Evolutionary conservation across 257 asterid species (phyloP), one percentile per base, ranked within the genome.

Genomic region (Mentha longifolia): DNA sequence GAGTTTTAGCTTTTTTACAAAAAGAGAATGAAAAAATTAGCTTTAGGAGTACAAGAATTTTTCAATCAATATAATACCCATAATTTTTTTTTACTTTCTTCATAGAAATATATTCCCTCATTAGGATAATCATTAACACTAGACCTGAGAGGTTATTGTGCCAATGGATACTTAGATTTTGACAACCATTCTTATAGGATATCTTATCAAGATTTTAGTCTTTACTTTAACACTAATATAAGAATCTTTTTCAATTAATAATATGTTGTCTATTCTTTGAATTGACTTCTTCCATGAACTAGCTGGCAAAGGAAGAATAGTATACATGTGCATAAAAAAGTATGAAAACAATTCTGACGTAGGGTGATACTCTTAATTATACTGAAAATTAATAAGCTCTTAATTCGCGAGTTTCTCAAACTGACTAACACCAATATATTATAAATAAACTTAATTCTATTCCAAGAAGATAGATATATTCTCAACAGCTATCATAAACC

Each of bases 391-490:
- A 19, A 52, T 52, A 22, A 1, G 15, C 7, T 55, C 8, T 25
- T 2, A 28, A 35, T 59, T 20, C 16, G 6, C 17, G 15, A 33
- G 12, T 60, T 60, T n/a, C 5, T 9, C 3, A 60, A 60, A 28
- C 31, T 31, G 42, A 58, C 19, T 4, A 16, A 37, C 49, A 12
- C 50, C n/a, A 16, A 61, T 10, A 37, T 37, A 16, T 39, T 10
- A 37, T 37, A 61, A 35, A 16, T 61, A 15, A 9, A 61, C 65
- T 30, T n/a, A 14, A 14, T 9, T 35, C 17, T 61, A 61, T 61
- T 61, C 67, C 33, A 37, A 37, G 52, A 41, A 31, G 51, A 61
- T 41, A 61, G 11, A 28, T 28, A 28, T 28, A 61, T 61, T 61
- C 67, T 19, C 31, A 16, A 43, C 31, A 61, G 19, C 67, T 8